Evolutionary conservation across 2,329 filamentous ascomycete genomes (phyloP), one percentile per base, ranked within the genome.

Genomic region (Penicillium olsonii): DNA sequence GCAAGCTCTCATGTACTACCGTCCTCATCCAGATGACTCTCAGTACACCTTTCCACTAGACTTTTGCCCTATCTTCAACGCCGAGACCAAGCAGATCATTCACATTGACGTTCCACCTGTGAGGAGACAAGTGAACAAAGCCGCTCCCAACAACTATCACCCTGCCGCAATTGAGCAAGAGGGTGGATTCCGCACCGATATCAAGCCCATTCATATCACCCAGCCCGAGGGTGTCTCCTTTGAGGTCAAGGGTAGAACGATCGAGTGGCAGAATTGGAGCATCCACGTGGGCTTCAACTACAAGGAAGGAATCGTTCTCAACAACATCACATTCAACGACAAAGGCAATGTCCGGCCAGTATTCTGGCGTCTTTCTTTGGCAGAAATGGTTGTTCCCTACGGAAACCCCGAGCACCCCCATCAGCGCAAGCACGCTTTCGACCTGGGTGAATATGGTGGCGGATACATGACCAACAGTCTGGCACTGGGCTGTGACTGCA

Each of bases 261-360:
- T 96, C 42, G 83, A 84, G 57, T 96, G 92, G 92, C 91, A 95
- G 70, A 95, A 95, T 67, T 96, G 90, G 88, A 92, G 83, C 62
- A 83, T 96, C 57, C 92, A 96, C 68, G 83, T 96, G 51, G 92
- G 92, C 19, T 96, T 96, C 81, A 96, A 95, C 78, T 94, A 96
- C 75, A 83, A 89, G 20, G 92, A 96, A 72, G 92, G 92, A 18
- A 87, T 96, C 59, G 88, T 96, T 2, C 78, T 96, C 6, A 94
- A 88, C 71, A 90, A 96, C 73, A 91, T 96, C 66, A 88, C 85
- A 3, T 95, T 87, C 74, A 92, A 90, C 61, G 92, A 96, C 72
- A 88, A 90, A 70, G 85, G 89, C 38, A 86, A 76, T 37, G 78
- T 86, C 27, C 81, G 92, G 26, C 87, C 89, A 1, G 79, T 95